phyloP scores from a whole-genome alignment of 371 early-diverging fungal species.

The Fennellomyces sp. region DNA sequence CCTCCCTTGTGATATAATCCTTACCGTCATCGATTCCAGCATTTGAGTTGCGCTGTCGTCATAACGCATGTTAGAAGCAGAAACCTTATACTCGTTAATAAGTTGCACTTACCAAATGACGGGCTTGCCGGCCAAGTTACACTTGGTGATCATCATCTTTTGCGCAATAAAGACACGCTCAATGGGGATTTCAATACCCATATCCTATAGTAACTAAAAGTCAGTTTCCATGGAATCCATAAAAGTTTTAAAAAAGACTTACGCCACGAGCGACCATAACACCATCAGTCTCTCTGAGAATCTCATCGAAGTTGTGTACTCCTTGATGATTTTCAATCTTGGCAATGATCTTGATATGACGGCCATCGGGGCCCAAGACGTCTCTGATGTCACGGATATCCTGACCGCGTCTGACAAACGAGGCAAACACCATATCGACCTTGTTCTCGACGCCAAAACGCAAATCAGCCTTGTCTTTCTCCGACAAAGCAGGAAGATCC shows the following conservation, averaged over 20 bases:
- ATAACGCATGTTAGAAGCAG: not conserved
- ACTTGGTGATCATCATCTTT: conserved; percentile 96
- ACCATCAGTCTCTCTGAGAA: conserved; percentile 93
- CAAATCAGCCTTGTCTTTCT: conserved; percentile 93
- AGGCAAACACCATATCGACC: conserved; percentile 97
- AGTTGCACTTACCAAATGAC: conserved; percentile 76
- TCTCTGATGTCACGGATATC: conserved; percentile 86
- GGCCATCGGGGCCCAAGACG: conserved; percentile 78
- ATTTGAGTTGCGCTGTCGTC: conserved; percentile 92
- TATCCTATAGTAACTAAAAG: conserved; percentile 57
- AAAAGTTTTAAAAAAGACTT: conserved; percentile 15
- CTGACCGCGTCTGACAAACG: conserved; percentile 91
- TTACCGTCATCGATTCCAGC: conserved; percentile 97
- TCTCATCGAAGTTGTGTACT: conserved; percentile 96
- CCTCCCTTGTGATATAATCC: not conserved
- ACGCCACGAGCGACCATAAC: conserved; percentile 99
- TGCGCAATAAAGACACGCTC: conserved; percentile 93
- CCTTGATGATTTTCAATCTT: conserved; percentile 98
- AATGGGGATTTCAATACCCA: conserved; percentile 97
- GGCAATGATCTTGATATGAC: conserved; percentile 90
- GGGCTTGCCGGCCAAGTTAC: conserved; percentile 94
- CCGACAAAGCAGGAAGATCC: conserved; percentile 91
- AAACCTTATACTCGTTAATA: no score
- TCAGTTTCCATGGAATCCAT: no score
- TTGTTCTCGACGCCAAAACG: conserved; percentile 92